These are phyloP conservation scores for Persicaria maculosa DNA, from an alignment of 148 eudicot species.

Conservation along the genomic window DNA sequence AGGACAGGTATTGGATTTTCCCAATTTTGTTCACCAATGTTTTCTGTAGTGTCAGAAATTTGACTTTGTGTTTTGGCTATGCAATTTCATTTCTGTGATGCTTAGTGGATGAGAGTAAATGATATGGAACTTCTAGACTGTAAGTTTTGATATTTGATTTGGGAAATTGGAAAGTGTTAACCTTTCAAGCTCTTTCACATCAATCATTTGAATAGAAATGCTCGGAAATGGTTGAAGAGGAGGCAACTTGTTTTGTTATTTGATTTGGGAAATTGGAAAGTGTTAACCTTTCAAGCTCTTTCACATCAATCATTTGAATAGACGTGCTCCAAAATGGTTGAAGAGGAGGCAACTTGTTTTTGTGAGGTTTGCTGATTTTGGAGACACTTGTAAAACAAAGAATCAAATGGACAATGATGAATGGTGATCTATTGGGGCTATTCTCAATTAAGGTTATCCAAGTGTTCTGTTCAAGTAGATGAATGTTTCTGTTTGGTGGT, in stretches of 20 bases:
- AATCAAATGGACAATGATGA: neutral
- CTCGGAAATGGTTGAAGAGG: too few relatives aligned
- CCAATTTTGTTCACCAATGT: neutral
- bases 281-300: neutral
- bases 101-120: neutral
- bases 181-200: neutral
- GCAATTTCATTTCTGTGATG: neutral
- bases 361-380: neutral
- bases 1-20: slow-evolving; percentile 49
- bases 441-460: neutral
- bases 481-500: neutral
- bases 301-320: neutral
- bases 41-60: neutral
- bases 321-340: too few relatives aligned
- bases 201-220: neutral
- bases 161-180: neutral
- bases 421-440: neutral
- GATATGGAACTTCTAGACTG: neutral
- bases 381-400: neutral
- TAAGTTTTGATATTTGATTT: neutral
- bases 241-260: neutral
- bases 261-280: neutral
- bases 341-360: neutral
- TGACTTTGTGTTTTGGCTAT: neutral
- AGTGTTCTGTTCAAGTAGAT: neutral